Conservation (phyloP, 2,329 filamentous ascomycete species). For the Fusarium verticillioides region DNA sequence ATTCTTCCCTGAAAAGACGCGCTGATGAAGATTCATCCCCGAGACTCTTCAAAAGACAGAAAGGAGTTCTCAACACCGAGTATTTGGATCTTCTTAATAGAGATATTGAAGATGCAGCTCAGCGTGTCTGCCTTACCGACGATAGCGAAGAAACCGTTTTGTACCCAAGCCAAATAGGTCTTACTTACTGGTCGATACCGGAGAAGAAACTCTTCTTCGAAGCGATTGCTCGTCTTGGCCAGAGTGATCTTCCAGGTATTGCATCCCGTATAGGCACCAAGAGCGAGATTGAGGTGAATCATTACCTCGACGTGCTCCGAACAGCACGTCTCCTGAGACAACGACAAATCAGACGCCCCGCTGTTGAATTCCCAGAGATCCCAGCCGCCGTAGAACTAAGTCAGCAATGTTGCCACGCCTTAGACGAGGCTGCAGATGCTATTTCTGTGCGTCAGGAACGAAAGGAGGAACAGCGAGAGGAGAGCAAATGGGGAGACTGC, state of each 20-base stretch:
- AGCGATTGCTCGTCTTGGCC: constrained; percentile 71
- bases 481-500: constrained; percentile 66
- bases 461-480: constrained; percentile 70
- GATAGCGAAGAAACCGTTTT: constrained; percentile 45
- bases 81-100: constrained; percentile 66
- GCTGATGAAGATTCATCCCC: constrained; percentile 37
- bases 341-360: constrained; percentile 45
- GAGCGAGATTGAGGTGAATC: constrained; percentile 76
- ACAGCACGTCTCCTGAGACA: constrained; percentile 57
- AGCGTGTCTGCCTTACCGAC: constrained; percentile 48
- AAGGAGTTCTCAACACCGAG: constrained; percentile 54
- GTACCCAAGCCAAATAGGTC: constrained; percentile 70
- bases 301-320: constrained; percentile 74
- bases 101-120: constrained; percentile 65
- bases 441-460: constrained; percentile 72
- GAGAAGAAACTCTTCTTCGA: constrained; percentile 81
- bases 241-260: constrained; percentile 70
- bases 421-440: constrained; percentile 76
- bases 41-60: constrained; percentile 59
- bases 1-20: constrained; percentile 47
- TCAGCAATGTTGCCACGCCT: constrained; percentile 68
- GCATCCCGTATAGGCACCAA: constrained; percentile 75
- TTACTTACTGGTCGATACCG: constrained; percentile 72
- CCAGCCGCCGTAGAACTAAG: constrained; percentile 80
- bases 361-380: constrained; percentile 64